These are phyloP conservation scores for Elaeagnus macrophylla DNA, from an alignment of 306 rosid genomes.

Conservation along the genomic window DNA sequence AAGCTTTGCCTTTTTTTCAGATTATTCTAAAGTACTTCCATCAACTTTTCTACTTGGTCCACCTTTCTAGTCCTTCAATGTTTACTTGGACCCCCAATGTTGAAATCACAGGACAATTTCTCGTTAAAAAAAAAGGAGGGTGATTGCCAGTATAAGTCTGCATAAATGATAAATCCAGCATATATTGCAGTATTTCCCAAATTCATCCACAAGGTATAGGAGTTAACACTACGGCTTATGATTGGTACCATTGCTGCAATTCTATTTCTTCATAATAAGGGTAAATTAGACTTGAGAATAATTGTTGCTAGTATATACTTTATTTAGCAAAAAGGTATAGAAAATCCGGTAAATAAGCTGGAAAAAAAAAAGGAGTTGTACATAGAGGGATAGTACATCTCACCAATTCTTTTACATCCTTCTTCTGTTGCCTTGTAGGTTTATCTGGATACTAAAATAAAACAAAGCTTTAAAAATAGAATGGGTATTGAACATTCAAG, in stretches of 20 bases:
- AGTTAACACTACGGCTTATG: not conserved
- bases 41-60: not conserved
- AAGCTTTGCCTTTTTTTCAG: not conserved
- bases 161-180: too few species aligned
- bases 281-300: not conserved
- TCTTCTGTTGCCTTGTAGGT: slow-evolving; percentile 96
- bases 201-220: not conserved
- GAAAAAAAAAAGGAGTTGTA: slow-evolving; percentile 6
- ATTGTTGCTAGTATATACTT: not conserved
- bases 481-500: not conserved
- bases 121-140: not conserved
- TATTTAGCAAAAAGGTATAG: not conserved
- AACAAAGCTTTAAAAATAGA: not conserved
- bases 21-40: not conserved
- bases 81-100: too few species aligned
- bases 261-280: not conserved
- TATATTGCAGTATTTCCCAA: too few species aligned
- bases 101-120: too few species aligned
- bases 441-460: slow-evolving; percentile 73
- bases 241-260: too few species aligned
- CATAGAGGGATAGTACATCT: slow-evolving; percentile 15
- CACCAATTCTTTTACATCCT: slow-evolving; percentile 91
- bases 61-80: not conserved
- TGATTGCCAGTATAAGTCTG: not conserved
- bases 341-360: not conserved